Percentiles rank a stretch among this genome's conserved stretches.
Evolutionary conservation across 176 grass and related monocot species (phyloP).

Genomic region (Cenchrus americanus): DNA sequence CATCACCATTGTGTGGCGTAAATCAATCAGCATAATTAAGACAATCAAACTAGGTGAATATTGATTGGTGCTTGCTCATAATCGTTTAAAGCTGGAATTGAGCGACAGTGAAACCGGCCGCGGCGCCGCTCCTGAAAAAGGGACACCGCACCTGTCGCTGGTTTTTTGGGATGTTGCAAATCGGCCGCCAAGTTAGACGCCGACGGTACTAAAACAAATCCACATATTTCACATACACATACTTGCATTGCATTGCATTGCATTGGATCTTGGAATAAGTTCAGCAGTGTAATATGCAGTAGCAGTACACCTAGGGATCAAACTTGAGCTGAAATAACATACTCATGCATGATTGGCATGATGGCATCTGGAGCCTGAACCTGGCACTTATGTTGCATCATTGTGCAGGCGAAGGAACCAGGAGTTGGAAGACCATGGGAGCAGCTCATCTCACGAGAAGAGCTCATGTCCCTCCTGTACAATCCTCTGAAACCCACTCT

Average conservation of each 20-base stretch:
- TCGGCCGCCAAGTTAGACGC: background rate
- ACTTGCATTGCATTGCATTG: conserved; percentile 1
- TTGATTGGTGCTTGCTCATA: background rate
- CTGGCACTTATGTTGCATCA: background rate
- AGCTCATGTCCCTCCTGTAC: conserved; percentile 32
- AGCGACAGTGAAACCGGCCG: background rate
- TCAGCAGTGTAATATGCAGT: background rate
- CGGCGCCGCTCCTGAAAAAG: background rate
- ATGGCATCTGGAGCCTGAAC: background rate
- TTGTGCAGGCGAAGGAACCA: conserved; percentile 48
- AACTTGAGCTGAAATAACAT: background rate
- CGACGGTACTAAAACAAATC: background rate
- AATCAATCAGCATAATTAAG: no score
- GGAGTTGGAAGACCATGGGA: conserved; percentile 29
- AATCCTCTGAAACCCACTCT: conserved; percentile 57
- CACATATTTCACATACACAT: background rate
- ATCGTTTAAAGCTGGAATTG: conserved; percentile 18
- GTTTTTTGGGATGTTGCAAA: background rate
- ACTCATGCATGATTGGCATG: background rate
- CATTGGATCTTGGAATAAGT: background rate
- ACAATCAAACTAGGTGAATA: background rate
- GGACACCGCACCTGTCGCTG: background rate
- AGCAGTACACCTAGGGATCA: background rate
- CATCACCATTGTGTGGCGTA: no score
- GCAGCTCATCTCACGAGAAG: background rate